Base-by-base conservation (phyloP, 176 grass and related monocot species). In the Poa pratensis region DNA sequence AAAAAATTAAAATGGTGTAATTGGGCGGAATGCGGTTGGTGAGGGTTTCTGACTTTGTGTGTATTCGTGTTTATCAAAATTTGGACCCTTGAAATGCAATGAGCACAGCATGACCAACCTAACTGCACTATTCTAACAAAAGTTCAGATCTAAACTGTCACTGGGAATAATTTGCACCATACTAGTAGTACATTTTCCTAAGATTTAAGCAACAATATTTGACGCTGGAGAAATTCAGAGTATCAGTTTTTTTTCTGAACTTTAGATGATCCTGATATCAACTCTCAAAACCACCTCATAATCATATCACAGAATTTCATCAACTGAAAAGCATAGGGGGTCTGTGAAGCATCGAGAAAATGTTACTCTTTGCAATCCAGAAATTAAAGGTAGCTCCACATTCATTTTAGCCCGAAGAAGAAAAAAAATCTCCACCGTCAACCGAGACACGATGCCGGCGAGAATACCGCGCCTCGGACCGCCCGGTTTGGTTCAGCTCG, bases 101-200 rank as follows among this genome's bases (percentile, higher is more conserved):
- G 51, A 43, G 20, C 9, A 23, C 24, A 32, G 15, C 39, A 80
- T 86, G 84, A 59, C 12, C 30, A 86, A 59, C 62, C 32, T 79
- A 77, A 67, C 51, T 32, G 14, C 9, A 69, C 3, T 32, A 26
- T 63, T 39, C 34, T 35, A 73, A 10, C 35, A 80, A 80, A 73
- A 26, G 3, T 30, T 9, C 13, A 17, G 45, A 85, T 77, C 66
- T 3, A 78, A 11, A 85, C 71, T 35, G 81, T 76, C 54, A 51
- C 71, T 57, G 82, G 77, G 15, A 88, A 90, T 94, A 67, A 82
- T 39, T 77, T 90, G 81, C 85, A 66, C n/a, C 81, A 88, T 77
- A 79, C 86, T 78, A 51, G 80, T 77, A 80, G 46, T 49, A 15
- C 46, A 3, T 49, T 49, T 49, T 49, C 46, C 0, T 49, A 49